Base-by-base conservation (phyloP, 768 basidiomycete genomes). In the Lactifluus rugatus region DNA sequence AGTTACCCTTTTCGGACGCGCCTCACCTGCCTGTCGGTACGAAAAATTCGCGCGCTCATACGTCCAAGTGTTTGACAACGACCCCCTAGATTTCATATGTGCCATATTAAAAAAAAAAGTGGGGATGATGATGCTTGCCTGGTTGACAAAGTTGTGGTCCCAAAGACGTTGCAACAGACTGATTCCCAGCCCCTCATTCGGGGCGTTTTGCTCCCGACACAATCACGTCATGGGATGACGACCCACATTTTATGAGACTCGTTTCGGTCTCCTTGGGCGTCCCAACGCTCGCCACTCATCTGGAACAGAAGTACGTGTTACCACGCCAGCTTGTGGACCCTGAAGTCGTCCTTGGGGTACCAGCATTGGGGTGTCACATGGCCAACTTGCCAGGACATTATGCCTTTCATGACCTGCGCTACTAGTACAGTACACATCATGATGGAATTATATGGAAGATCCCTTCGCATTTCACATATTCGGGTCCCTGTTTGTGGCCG, bases 401-500 rank as follows among this genome's bases (percentile, higher is more conserved):
- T 44, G 52, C 17, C 6, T 47, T 17, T 14, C 16, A 53, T n/a
- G n/a, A 26, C 41, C 52, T n/a, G 19, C 39, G 17, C 26, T 16
- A 42, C 23, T 39, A 53, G 7, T 13, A 13, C 28, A 31, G 28
- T 31, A 16, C 42, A 23, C 11, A 28, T n/a, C n/a, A n/a, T n/a
- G n/a, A n/a, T 28, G 48, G 46, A n/a, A 26, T 41, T 25, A 48
- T 45, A 36, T 23, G 21, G 57, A 9, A 46, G 25, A 19, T 36
- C 34, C 17, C 46, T 36, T 10, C 19, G 28, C 46, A 41, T 26
- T 44, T 48, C 42, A 54, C 26, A 21, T 11, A 16, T 6, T 21
- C 58, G 21, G 47, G 58, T 54, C 19, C 58, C 47, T 59, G 25
- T 44, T 19, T 54, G 53, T 59, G 58, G 58, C 53, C 58, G 37